Evolutionary conservation across 2,329 filamentous ascomycete species (phyloP), one percentile per base, ranked within the genome.

Genomic region (Herpotrichia juniperi): DNA sequence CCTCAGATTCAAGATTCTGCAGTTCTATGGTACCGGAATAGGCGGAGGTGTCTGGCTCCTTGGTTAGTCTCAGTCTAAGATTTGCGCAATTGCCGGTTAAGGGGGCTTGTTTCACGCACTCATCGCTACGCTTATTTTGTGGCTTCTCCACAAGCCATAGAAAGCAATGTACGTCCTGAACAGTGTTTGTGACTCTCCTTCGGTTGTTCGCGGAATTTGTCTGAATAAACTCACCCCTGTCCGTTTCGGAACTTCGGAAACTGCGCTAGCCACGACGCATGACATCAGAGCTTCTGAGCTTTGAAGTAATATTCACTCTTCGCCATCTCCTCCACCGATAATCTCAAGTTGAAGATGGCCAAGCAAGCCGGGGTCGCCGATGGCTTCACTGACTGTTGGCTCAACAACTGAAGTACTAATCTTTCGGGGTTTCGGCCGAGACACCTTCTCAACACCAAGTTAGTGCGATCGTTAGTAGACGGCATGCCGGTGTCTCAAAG

Each of bases 1-100:
- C 42, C 30, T 45, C 42, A 12, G 30, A 24, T 34, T 50, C 48
- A 5, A 50, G 42, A 21, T 34, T 42, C 21, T 26, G 28, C 28
- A 47, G 25, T 30, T 45, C 28, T 12, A 45, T 45, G 30, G 28
- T 6, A 19, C 21, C 28, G 28, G 42, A 45, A 24, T 45, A 45
- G 3, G 14, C 28, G 16, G 26, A 14, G 25, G 26, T 21, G 16
- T 22, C 42, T 45, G 16, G 21, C 10, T 40, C 37, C 19, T 24
- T 8, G 19, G 12, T 24, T 40, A 24, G 37, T 25, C 12, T 24
- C 3, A 21, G 4, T n/a, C 19, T 12, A 40, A 16, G 3, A 40
- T 3, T 25, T n/a, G n/a, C 4, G 37, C 25, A 25, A n/a, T 7
- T 3, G 21, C 21, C 12, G 19, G 37, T 14, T 6, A 2, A 25